Evolutionary conservation across 805 yeast genomes (phyloP).

Genomic region (Barnettozyma sp.): DNA sequence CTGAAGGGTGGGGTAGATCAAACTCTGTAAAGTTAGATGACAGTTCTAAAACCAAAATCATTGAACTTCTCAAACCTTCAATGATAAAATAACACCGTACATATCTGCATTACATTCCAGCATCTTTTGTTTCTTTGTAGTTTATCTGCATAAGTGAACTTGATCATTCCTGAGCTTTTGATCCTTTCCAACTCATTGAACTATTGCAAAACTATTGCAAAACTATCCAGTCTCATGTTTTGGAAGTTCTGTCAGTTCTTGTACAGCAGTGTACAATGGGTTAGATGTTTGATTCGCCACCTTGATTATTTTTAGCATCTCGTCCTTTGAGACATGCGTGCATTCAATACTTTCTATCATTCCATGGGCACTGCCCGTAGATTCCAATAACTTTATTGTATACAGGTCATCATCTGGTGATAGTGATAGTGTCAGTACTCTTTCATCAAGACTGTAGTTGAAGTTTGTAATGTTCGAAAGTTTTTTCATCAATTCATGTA

Average conservation of each 20-base stretch:
- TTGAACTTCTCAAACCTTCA: slow-evolving; percentile 9
- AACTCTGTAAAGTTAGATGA: slow-evolving; percentile 20
- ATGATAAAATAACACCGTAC: background rate
- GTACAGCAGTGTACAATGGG: slow-evolving; percentile 3
- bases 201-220: no score
- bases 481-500: slow-evolving; percentile 12
- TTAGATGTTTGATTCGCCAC: slow-evolving; percentile 3
- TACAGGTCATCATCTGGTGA: slow-evolving; percentile 5
- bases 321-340: background rate
- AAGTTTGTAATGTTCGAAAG: slow-evolving; percentile 7
- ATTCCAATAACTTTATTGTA: slow-evolving; percentile 8
- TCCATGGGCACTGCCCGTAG: background rate
- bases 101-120: background rate
- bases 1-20: slow-evolving; percentile 30
- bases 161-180: no score
- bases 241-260: background rate
- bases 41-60: slow-evolving; percentile 7
- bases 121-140: background rate
- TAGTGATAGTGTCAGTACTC: slow-evolving; percentile 4
- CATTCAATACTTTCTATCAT: slow-evolving; percentile 4
- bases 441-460: slow-evolving; percentile 7
- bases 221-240: no score
- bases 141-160: background rate
- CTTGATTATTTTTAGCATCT: background rate
- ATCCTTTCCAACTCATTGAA: no score